Base-by-base conservation (phyloP, 2,329 filamentous ascomycete genomes). In the Arthrobotrys megalospora region DNA sequence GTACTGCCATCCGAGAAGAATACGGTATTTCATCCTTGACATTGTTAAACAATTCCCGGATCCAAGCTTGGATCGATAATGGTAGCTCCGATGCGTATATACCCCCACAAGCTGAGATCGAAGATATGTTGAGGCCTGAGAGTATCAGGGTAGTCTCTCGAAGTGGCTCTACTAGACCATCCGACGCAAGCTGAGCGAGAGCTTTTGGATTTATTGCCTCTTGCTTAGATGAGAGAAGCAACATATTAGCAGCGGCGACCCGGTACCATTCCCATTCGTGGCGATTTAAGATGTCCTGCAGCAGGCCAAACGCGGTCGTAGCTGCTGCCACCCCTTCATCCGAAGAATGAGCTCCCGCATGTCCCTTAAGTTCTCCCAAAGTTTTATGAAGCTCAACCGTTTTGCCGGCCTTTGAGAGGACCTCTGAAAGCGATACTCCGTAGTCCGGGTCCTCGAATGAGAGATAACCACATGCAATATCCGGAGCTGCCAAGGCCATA, bases 1-100 rank as follows among this genome's bases (percentile, higher is more conserved):
- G 86, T 0, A 89, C 90, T 0, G 91, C 88, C 81, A 89, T 86
- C 62, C 91, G 89, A 0, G 87, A 89, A 82, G 92, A 89, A 76
- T 91, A 92, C 16, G 89, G 88, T 88, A 91, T 65, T 65, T 43
- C 73, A 45, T 71, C 77, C 7, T 65, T 34, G 8, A 71, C 48
- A 8, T 43, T 60, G 45, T 55, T 58, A 43, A 79, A 67, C 16
- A 79, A 45, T 50, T 72, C 36, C 14, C 65, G 11, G 10, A 67
- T 69, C 73, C 79, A 80, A 16, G 41, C 34, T 53, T 34, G 4
- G 16, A 80, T 60, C 8, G 12, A 47, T 14, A 7, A 12, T 0
- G 3, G 8, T 19, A 75, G 45, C 19, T 45, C 21, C 14, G 6
- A 6, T 47, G 34, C 11, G 14, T 19, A 28, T n/a, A 1, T 8